Evolutionary conservation across 495 filamentous ascomycete genomes (phyloP), one percentile per base, ranked within the genome.

Genomic region (Amphirosellinia nigrospora): DNA sequence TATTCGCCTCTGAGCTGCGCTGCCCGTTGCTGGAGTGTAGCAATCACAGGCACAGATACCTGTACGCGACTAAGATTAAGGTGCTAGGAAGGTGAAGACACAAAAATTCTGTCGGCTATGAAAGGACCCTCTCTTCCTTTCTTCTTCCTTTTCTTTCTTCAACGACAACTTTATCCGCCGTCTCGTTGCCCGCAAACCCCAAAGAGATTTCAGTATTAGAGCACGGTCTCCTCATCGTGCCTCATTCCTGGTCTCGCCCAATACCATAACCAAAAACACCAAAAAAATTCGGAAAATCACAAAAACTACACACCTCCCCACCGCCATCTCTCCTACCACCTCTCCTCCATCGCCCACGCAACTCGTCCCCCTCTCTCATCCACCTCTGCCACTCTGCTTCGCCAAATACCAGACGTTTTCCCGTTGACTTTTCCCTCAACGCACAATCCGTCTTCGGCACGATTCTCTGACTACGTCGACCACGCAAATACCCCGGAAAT

Each of bases 211-310:
- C 75, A 73, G 75, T 73, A 72, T 66, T 74, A 65, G 70, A 76
- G 74, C 75, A 75, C 74, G 76, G 55, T 72, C 72, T 64, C 71
- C 38, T n/a, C 38, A 39, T 76, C 76, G 76, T 78, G 74, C 76
- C 71, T 72, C 41, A 65, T 76, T 74, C 74, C 76, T 78, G 76
- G 74, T 78, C 75, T 81, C 78, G 77, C 81, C 81, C 80, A 83
- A 82, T 79, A 79, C 79, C 78, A 77, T 71, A 79, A 78, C 78
- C 79, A 81, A 83, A 76, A 75, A 75, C 79, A 77, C 73, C 86
- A 86, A 87, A 87, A 87, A 87, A 86, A 72, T 84, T 85, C 82
- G 85, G 85, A 78, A 78, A 77, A 78, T 65, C 59, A 75, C 23
- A 72, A 74, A 80, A 76, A 67, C 36, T 8, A 63, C 64, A 66